Evolutionary conservation across 371 early-diverging fungal genomes (phyloP), one percentile per base, ranked within the genome.

Genomic region (Basidiobolus meristosporus): DNA sequence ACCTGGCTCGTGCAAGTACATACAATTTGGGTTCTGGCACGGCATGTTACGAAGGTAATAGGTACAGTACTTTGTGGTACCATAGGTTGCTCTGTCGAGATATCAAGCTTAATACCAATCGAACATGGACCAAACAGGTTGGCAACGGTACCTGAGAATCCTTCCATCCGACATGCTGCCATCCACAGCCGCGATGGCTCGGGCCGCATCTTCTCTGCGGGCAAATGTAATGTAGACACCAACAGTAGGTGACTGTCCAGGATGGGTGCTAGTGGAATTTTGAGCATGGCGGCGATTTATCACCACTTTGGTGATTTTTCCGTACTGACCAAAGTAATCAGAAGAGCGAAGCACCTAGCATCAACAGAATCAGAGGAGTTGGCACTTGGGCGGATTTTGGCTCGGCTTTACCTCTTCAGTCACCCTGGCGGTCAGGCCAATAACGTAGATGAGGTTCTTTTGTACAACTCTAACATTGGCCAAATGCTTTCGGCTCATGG

Each of bases 31-130:
- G 48, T 89, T 92, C 45, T 83, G 90, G 53, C 98, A 97, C 1
- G 71, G 54, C 60, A 84, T 80, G 46, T 77, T 82, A 17, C 87
- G 79, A 31, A 97, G 59, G 54, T 84, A 97, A 53, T 82, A 87
- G 7, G 92, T 77, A 55, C 98, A 97, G 56, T 97, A 97, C 54
- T 93, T 92, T 30, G 95, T 97, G n/a, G 95, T 91, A 19, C 98
- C 98, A 63, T 83, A 87, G 0, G 90, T 82, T 2, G 85, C 90
- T 36, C 81, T 62, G 49, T 12, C 3, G 15, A 1, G 18, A 38
- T 23, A 14, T 26, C 3, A 29, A 31, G 3, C 19, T 32, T 19
- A n/a, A 15, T 14, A 10, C 16, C 1, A 4, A 14, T 26, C 20
- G n/a, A 36, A n/a, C n/a, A n/a, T n/a, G n/a, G 32, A 41, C 15